Evolutionary conservation across 352 stramenopile species (phyloP).

Genomic region (Phytophthora syringae): DNA sequence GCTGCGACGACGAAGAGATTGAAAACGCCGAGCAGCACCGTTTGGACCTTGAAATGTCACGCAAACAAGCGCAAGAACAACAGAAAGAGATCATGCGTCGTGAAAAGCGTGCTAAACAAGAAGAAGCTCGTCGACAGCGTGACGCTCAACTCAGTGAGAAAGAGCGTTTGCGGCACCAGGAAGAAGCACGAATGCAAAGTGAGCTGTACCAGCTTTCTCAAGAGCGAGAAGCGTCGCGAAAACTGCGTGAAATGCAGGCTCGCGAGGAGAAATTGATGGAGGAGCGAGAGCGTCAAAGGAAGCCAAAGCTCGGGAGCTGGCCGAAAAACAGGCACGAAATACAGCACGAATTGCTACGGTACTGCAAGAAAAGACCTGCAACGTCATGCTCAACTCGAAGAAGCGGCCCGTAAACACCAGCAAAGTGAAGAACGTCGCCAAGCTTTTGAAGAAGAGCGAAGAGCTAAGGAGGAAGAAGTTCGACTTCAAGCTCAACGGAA

Average conservation of each 20-base stretch:
- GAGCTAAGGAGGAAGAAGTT: slow-evolving; percentile 54
- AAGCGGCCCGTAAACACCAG: slow-evolving; percentile 64
- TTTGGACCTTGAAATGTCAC: slow-evolving; percentile 51
- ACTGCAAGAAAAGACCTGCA: slow-evolving; percentile 63
- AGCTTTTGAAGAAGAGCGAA: slow-evolving; percentile 54
- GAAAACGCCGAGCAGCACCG: slow-evolving; percentile 61
- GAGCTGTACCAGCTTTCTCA: slow-evolving; percentile 56
- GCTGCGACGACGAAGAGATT: slow-evolving; percentile 47
- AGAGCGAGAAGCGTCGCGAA: slow-evolving; percentile 49
- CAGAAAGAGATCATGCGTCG: slow-evolving; percentile 53
- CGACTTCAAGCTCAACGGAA: slow-evolving; percentile 53
- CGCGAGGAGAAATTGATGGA: slow-evolving; percentile 55
- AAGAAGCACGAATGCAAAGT: slow-evolving; percentile 59
- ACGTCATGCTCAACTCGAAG: slow-evolving; percentile 49
- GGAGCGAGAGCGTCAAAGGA: slow-evolving; percentile 56
- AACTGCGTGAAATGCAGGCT: slow-evolving; percentile 51
- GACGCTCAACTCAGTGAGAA: slow-evolving; percentile 58
- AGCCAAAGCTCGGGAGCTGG: slow-evolving; percentile 48
- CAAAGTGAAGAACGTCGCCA: slow-evolving; percentile 63
- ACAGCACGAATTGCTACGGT: slow-evolving; percentile 70
- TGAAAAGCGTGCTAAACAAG: slow-evolving; percentile 56
- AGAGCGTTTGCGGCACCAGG: slow-evolving; percentile 57
- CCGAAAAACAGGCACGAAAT: slow-evolving; percentile 72
- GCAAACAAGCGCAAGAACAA: slow-evolving; percentile 46
- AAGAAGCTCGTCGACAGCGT: slow-evolving; percentile 53